phyloP scores from a whole-genome alignment of 1,139 yeast genomes.

The Sugiyamaella castrensis region DNA sequence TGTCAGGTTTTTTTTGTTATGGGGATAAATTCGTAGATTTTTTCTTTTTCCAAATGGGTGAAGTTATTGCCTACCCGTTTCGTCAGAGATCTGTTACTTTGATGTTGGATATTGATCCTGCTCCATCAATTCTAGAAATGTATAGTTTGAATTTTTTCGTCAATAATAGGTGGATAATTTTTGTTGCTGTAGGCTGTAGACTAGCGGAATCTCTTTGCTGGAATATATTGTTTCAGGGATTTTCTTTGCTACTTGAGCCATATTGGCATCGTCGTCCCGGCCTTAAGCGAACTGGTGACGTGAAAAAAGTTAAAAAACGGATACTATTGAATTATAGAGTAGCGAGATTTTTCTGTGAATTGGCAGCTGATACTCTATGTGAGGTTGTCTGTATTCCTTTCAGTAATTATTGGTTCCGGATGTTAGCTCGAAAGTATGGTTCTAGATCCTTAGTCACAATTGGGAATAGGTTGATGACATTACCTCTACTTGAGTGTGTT shows the following conservation, averaged over 20 bases:
- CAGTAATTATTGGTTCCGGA: not conserved
- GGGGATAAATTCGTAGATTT: not conserved
- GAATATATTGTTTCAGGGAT: too few species aligned
- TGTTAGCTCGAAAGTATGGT: constrained; percentile 5
- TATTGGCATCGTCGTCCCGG: too few species aligned
- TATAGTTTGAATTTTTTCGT: not conserved
- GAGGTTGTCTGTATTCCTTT: constrained; percentile 11
- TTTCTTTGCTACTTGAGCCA: too few species aligned
- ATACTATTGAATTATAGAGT: too few species aligned
- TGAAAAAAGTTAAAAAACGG: too few species aligned
- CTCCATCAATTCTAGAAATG: constrained; percentile 1
- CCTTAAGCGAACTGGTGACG: too few species aligned
- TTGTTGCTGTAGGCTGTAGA: too few species aligned
- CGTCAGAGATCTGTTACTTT: not conserved
- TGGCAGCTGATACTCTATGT: not conserved
- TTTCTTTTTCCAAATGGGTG: not conserved
- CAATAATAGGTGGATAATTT: not conserved
- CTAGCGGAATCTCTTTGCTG: too few species aligned
- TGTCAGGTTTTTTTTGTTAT: too few species aligned
- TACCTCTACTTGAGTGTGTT: constrained; percentile 1
- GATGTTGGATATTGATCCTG: not conserved
- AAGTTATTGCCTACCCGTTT: constrained; percentile 6
- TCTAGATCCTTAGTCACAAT: not conserved
- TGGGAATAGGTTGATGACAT: not conserved
- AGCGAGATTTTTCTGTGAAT: not conserved